Evolutionary conservation across 768 basidiomycete species (phyloP).

Genomic region (Phlegmacium glaucopus): DNA sequence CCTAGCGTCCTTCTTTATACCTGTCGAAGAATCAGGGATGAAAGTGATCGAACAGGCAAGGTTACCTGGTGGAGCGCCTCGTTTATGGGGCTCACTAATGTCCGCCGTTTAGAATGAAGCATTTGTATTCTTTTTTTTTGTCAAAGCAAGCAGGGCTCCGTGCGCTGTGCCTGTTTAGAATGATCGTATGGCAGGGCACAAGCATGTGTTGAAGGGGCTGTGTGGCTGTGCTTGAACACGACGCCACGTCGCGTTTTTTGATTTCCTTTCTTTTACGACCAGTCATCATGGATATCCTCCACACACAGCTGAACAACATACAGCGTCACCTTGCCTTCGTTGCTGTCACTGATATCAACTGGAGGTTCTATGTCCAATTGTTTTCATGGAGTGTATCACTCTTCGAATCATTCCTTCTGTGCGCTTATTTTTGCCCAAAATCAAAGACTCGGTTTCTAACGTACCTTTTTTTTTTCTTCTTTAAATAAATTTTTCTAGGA

Average conservation of each 20-base stretch:
- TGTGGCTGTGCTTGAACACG: conserved; percentile 26
- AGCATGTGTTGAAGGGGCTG: not conserved
- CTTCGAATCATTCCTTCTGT: conserved; percentile 89
- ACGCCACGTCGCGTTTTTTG: conserved; percentile 22
- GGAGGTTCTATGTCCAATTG: conserved; percentile 76
- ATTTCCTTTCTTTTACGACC: conserved; percentile 8
- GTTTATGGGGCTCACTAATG: not conserved
- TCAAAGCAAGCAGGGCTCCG: too few relatives aligned
- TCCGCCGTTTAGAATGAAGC: too few relatives aligned
- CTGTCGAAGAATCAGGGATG: too few relatives aligned
- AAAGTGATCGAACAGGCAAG: too few relatives aligned
- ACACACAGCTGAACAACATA: conserved; percentile 51
- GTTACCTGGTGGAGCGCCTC: too few relatives aligned
- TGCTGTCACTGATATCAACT: conserved; percentile 67
- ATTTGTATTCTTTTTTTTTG: too few relatives aligned
- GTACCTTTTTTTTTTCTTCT: conserved; percentile 4
- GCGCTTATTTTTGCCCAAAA: too few relatives aligned
- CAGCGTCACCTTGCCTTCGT: conserved; percentile 71
- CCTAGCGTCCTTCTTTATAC: too few relatives aligned
- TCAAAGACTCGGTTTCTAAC: not conserved
- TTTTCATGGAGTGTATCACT: conserved; percentile 77
- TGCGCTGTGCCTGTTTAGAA: too few relatives aligned
- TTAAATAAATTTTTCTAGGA: conserved; percentile 28
- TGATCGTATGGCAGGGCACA: too few relatives aligned
- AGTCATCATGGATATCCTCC: conserved; percentile 59